Evolutionary conservation across 768 basidiomycete genomes (phyloP).

Genomic region (Suillus discolor): DNA sequence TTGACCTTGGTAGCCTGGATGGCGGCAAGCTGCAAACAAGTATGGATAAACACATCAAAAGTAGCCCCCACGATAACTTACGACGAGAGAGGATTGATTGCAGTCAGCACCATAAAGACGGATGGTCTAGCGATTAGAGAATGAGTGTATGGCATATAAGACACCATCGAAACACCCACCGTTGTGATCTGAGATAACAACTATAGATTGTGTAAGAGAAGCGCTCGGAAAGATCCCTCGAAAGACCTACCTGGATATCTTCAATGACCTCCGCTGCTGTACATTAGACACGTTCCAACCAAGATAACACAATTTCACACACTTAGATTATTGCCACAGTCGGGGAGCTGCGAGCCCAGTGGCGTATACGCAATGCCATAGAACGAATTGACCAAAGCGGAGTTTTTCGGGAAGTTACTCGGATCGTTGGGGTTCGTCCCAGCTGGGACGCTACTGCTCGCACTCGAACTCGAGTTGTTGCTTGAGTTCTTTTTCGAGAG

Average conservation of each 20-base stretch:
- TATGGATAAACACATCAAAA: background rate
- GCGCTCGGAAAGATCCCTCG: slow-evolving; percentile 1
- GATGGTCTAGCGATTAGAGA: slow-evolving; percentile 44
- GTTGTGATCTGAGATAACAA: slow-evolving; percentile 85
- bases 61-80: slow-evolving; percentile 33
- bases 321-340: slow-evolving; percentile 59
- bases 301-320: slow-evolving; percentile 21
- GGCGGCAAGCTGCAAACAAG: slow-evolving; percentile 65
- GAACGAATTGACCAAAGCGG: slow-evolving; percentile 70
- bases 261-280: slow-evolving; percentile 55
- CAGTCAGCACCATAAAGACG: slow-evolving; percentile 90
- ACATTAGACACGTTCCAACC: background rate
- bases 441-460: slow-evolving; percentile 16
- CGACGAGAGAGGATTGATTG: slow-evolving; percentile 77
- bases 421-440: slow-evolving; percentile 65
- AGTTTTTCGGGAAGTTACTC: slow-evolving; percentile 72
- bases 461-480: slow-evolving; percentile 29
- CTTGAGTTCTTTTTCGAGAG: slow-evolving; percentile 54
- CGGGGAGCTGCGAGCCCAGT: slow-evolving; percentile 65
- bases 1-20: slow-evolving; percentile 89
- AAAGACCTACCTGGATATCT: slow-evolving; percentile 65
- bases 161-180: slow-evolving; percentile 22
- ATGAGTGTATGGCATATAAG: slow-evolving; percentile 7
- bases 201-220: slow-evolving; percentile 36
- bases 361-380: slow-evolving; percentile 92